Conservation (phyloP, 164 flowering plant species). For the Stephania japonica region DNA sequence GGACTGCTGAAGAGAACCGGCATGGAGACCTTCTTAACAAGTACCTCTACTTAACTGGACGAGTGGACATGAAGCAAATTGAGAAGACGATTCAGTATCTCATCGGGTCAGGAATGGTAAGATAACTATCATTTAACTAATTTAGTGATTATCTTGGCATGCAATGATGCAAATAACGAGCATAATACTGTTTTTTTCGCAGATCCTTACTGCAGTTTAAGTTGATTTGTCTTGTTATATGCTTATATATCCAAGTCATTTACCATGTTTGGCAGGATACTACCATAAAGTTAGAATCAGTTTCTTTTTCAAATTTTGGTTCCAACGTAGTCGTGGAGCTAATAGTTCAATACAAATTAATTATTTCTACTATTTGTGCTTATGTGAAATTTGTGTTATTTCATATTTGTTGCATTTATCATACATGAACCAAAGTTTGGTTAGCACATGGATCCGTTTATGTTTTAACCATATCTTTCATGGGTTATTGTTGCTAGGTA, state of each 20-base stretch:
- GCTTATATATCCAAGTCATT: not conserved
- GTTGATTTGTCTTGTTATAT: not conserved
- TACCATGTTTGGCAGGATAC: not conserved
- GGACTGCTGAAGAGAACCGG: slow-evolving; percentile 62
- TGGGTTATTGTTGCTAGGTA: not conserved
- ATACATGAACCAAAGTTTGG: not conserved
- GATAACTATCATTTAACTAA: slow-evolving; percentile 1
- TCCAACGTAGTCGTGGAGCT: not conserved
- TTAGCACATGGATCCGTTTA: not conserved
- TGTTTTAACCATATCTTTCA: not conserved
- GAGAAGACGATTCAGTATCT: slow-evolving; percentile 70
- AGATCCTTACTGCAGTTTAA: not conserved
- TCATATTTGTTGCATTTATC: not conserved
- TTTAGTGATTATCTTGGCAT: not conserved
- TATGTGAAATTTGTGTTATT: not conserved
- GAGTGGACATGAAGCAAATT: slow-evolving; percentile 67
- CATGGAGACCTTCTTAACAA: slow-evolving; percentile 61
- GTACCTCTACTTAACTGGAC: slow-evolving; percentile 58
- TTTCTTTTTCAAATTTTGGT: not conserved
- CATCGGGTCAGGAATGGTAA: slow-evolving; percentile 74
- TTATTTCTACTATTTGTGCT: not conserved
- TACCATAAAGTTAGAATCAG: not conserved
- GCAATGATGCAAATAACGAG: not conserved
- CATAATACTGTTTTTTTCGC: not conserved
- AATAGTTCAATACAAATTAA: not conserved